phyloP scores from a whole-genome alignment of 371 early-diverging fungal species.

The Mucor mucedo region DNA sequence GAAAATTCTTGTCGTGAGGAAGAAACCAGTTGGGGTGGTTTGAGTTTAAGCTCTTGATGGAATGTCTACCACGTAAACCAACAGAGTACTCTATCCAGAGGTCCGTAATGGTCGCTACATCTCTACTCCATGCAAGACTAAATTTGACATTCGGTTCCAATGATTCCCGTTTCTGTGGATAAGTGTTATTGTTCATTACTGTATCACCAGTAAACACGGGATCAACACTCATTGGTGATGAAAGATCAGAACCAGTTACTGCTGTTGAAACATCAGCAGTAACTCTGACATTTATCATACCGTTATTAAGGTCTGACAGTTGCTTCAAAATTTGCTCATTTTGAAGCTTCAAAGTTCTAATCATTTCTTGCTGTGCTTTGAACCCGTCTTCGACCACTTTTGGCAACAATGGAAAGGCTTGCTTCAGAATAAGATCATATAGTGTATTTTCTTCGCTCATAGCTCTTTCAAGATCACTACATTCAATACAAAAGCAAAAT shows the following conservation, averaged over 20 bases:
- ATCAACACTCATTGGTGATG: too few relatives aligned
- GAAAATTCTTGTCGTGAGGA: not conserved
- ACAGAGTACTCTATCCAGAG: not conserved
- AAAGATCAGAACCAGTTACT: too few relatives aligned
- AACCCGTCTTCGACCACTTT: not conserved
- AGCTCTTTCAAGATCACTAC: not conserved
- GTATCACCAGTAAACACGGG: too few relatives aligned
- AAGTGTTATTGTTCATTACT: too few relatives aligned
- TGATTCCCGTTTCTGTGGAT: too few relatives aligned
- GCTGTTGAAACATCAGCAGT: not conserved
- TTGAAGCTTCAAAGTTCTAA: not conserved
- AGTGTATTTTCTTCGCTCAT: not conserved
- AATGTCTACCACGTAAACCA: not conserved
- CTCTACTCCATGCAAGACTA: not conserved
- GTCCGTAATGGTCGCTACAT: not conserved
- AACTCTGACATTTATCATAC: too few relatives aligned
- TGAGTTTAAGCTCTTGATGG: not conserved
- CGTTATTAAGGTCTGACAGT: not conserved
- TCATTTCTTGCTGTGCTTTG: not conserved
- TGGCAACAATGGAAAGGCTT: not conserved
- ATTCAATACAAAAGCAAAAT: not conserved
- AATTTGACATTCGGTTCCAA: too few relatives aligned
- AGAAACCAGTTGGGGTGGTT: not conserved
- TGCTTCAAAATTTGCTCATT: not conserved
- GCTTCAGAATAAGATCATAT: not conserved